Conservation (phyloP, 2,329 filamentous ascomycete genomes). For the Diplocarpon rosae region DNA sequence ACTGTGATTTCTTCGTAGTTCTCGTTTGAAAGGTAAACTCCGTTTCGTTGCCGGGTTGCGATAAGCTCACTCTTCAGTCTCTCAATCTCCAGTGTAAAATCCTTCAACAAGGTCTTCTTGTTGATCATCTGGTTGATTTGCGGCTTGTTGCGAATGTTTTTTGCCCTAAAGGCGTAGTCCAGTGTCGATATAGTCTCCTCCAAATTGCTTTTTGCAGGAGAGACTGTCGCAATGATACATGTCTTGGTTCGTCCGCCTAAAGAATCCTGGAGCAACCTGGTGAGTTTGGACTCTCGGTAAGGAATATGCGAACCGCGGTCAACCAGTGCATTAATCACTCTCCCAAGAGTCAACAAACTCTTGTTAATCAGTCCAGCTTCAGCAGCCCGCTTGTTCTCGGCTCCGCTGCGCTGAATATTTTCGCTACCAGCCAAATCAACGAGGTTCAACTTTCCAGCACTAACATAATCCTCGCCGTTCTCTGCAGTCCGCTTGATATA, state of each 20-base stretch:
- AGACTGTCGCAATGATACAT: constrained; percentile 95
- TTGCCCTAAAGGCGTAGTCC: constrained; percentile 94
- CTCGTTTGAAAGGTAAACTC: constrained; percentile 85
- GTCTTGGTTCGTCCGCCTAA: constrained; percentile 93
- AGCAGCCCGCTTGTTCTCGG: constrained; percentile 92
- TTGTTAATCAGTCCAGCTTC: constrained; percentile 98
- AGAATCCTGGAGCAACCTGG: constrained; percentile 88
- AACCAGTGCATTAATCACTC: constrained; percentile 94
- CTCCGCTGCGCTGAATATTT: constrained; percentile 93
- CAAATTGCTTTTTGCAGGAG: constrained; percentile 85
- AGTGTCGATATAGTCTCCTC: constrained; percentile 98
- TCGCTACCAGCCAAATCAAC: constrained; percentile 96
- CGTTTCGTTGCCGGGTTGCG: constrained; percentile 83
- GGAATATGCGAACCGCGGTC: constrained; percentile 86
- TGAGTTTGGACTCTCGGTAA: constrained; percentile 88
- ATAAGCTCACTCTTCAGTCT: constrained; percentile 90
- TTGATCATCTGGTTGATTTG: constrained; percentile 87
- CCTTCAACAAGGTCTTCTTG: constrained; percentile 82
- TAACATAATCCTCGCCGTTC: constrained; percentile 80
- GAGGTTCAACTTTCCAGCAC: constrained; percentile 86
- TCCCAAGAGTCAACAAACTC: constrained; percentile 83
- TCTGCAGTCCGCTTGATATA: constrained; percentile 75
- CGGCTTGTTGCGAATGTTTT: constrained; percentile 97
- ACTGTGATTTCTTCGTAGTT: constrained; percentile 84
- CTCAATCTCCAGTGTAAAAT: constrained; percentile 89